These are phyloP conservation scores for Scheffersomyces stambukii DNA, from an alignment of 1,139 yeast species.

Conservation along the genomic window DNA sequence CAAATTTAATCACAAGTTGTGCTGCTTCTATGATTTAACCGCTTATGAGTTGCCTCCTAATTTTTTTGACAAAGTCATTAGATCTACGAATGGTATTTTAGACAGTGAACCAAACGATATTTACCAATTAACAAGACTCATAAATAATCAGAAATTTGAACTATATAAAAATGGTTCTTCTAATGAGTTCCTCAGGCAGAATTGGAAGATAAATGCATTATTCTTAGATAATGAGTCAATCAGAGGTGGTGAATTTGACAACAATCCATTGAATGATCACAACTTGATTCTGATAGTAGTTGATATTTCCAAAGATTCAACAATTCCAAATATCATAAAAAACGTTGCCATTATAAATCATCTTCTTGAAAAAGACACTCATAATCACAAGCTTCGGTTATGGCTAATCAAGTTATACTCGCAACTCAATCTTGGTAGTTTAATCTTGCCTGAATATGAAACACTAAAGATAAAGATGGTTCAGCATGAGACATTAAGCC, in stretches of 20 bases:
- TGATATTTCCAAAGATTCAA: slow-evolving; percentile 13
- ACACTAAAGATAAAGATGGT: slow-evolving; percentile 65
- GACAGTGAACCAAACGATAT: slow-evolving; percentile 12
- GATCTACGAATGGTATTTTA: slow-evolving; percentile 7
- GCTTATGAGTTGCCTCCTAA: slow-evolving; percentile 21
- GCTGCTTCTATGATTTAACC: slow-evolving; percentile 58
- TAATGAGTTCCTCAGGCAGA: slow-evolving; percentile 15
- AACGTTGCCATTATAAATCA: slow-evolving; percentile 44
- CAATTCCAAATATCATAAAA: slow-evolving; percentile 17
- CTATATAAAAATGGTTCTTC: slow-evolving; percentile 9
- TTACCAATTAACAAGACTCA: slow-evolving; percentile 33
- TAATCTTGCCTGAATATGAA: slow-evolving; percentile 49
- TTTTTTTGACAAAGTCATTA: slow-evolving; percentile 10
- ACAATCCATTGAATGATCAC: slow-evolving; percentile 55
- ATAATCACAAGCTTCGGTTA: slow-evolving; percentile 62
- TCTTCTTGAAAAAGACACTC: slow-evolving; percentile 47
- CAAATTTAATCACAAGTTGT: slow-evolving; percentile 46
- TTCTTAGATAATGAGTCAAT: slow-evolving; percentile 5
- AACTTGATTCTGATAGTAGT: slow-evolving; percentile 44
- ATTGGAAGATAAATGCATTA: slow-evolving; percentile 32
- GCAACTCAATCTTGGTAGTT: slow-evolving; percentile 50
- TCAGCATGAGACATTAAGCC: slow-evolving; percentile 74
- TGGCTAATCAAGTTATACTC: slow-evolving; percentile 71
- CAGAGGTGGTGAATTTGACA: slow-evolving; percentile 13
- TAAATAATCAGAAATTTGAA: slow-evolving; percentile 50